These are phyloP conservation scores for Betula pendula DNA, from an alignment of 306 rosid genomes.

Conservation along the genomic window DNA sequence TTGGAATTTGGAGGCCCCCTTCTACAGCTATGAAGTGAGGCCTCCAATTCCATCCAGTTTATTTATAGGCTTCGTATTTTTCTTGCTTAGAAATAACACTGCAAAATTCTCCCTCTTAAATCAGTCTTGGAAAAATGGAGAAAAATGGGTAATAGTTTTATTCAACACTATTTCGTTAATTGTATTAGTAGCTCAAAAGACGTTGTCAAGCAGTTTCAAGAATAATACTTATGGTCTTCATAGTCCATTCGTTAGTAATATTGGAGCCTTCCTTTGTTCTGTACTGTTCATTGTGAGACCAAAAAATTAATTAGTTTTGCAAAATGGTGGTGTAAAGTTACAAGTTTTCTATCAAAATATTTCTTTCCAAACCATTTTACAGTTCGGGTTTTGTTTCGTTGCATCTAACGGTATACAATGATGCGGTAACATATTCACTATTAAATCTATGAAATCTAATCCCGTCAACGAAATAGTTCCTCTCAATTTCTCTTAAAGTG, in stretches of 20 bases:
- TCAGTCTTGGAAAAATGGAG: background rate
- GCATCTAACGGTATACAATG: too few relatives aligned
- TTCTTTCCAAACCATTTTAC: background rate
- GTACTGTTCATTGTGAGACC: background rate
- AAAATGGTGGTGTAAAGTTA: background rate
- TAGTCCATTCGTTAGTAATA: background rate
- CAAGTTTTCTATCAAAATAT: background rate
- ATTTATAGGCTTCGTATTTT: background rate
- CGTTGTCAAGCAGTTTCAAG: background rate
- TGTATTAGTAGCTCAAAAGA: background rate
- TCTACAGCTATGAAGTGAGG: background rate
- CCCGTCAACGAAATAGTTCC: too few relatives aligned
- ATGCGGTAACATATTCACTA: background rate
- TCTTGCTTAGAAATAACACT: background rate
- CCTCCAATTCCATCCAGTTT: background rate
- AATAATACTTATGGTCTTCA: background rate
- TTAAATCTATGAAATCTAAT: too few relatives aligned
- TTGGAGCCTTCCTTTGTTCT: background rate
- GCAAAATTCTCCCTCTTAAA: background rate
- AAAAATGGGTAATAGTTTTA: background rate
- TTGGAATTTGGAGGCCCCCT: background rate
- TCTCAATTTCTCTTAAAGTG: too few relatives aligned
- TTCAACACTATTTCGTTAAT: background rate
- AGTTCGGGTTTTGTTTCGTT: too few relatives aligned
- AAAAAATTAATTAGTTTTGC: background rate